Evolutionary conservation across 805 yeast species (phyloP), one percentile per base, ranked within the genome.

Genomic region (Kluyveromyces aestuarii): DNA sequence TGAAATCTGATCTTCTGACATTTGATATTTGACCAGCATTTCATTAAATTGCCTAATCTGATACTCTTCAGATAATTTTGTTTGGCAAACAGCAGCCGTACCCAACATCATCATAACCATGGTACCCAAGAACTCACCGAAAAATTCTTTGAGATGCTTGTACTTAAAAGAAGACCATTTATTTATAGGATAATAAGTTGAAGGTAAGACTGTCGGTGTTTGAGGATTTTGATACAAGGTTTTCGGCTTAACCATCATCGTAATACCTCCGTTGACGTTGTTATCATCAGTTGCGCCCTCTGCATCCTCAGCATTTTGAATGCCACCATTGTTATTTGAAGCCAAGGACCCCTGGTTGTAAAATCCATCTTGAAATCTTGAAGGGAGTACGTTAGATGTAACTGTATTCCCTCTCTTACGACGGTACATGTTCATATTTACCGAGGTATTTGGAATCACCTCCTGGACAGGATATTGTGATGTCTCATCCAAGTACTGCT

Each of bases 71-170:
- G 76, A 73, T 5, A 72, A 50, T 37, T 57, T 56, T 27, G 59
- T 64, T 61, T 77, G 82, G 39, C 76, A 74, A 43, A 70, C 72
- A 36, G 72, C 74, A 41, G 79, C 77, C 51, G 69, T 72, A 53
- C 82, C 82, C 41, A 72, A 66, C 48, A 70, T 51, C 17, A 75
- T 66, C 56, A 77, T 55, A 5, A 75, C 60, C 61, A 74, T 55
- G 5, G 77, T 72, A 18, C 81, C 82, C 45, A 76, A 56, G 55
- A 75, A 75, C 60, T 77, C 82, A 18, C 81, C 80, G 37, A 75
- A 52, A 44, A 72, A 72, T 52, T 75, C 80, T 53, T 78, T 71
- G 46, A 67, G 55, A 43, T 62, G 58, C 2, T 51, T 46, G 49
- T 67, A 66, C 47, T 70, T 67, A 8, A 67, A 44, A 19, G 62